Conservation (phyloP, 1,139 yeast genomes). For the Candida neerlandica region DNA sequence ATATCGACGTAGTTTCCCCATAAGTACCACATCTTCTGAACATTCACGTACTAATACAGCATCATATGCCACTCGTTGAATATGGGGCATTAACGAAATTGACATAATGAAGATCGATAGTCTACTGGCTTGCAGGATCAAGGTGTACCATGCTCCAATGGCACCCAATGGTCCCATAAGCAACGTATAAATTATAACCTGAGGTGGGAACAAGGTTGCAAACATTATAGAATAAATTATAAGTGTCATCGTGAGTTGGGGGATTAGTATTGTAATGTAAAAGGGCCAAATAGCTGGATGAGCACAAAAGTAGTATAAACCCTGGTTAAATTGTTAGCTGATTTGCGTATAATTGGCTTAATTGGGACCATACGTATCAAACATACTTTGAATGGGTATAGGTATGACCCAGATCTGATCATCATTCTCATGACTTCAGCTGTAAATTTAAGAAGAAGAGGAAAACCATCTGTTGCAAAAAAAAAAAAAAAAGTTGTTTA, state of each 20-base stretch:
- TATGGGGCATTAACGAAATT: slow-evolving; percentile 57
- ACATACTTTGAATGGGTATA: too few species aligned
- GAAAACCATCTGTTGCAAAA: background rate
- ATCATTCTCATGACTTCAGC: too few species aligned
- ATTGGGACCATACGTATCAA: too few species aligned
- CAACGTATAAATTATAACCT: slow-evolving; percentile 47
- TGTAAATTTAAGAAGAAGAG: background rate
- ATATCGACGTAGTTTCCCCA: slow-evolving; percentile 38
- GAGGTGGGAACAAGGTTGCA: slow-evolving; percentile 48
- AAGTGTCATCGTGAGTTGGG: slow-evolving; percentile 49
- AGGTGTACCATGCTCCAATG: slow-evolving; percentile 54
- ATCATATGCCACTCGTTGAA: slow-evolving; percentile 60
- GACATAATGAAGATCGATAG: slow-evolving; percentile 53
- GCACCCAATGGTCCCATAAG: slow-evolving; percentile 59
- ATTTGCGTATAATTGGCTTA: background rate
- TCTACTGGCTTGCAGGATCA: slow-evolving; percentile 54
- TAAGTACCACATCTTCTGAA: slow-evolving; percentile 47
- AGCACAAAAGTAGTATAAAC: slow-evolving; percentile 44
- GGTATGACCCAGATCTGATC: too few species aligned
- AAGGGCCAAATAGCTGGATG: slow-evolving; percentile 57
- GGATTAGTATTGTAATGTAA: slow-evolving; percentile 48
- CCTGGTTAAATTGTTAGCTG: slow-evolving; percentile 25
- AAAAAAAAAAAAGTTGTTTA: background rate
- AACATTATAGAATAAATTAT: slow-evolving; percentile 44
- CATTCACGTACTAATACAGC: slow-evolving; percentile 54